Base-by-base conservation (phyloP, 2,329 filamentous ascomycete genomes). In the Botrytis medusae region DNA sequence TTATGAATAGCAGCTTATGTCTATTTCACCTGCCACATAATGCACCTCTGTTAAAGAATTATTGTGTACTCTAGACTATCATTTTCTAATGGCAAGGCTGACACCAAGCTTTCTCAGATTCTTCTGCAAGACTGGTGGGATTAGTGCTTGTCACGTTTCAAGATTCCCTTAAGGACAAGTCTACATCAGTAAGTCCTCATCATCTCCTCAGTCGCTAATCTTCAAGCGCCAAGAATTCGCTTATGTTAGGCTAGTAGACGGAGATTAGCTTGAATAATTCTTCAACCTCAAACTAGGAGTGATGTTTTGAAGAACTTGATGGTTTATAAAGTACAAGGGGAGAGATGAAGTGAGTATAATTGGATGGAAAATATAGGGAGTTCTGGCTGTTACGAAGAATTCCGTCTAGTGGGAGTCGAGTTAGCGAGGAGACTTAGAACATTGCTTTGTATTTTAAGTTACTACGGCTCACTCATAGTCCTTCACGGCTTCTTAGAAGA, bases 361-460 rank as follows among this genome's bases (percentile, higher is more conserved):
- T 14, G 9, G 4, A 5, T 59, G 16, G 8, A 18, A 59, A 16
- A 29, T 0, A 1, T 1, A 1, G 20, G 5, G 18, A 16, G 29
- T 0, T 59, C 7, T 10, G 54, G 18, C 3, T 9, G 54, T 16
- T 29, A 20, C 2, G n/a, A 20, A 18, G 16, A 12, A 12, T 16
- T 7, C 16, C 8, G 16, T 32, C 8, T 20, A 59, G 25, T 32
- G n/a, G 14, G 2, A 9, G 32, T 18, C 4, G 29, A 57, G 7
- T 7, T 60, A 34, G 57, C 2, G 4, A 14, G 57, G 9, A 37
- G 29, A 37, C 0, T 60, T n/a, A 9, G 25, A 22, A 5, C 9
- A 7, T 9, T 10, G 22, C 22, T n/a, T 54, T n/a, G 48, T 6
- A 54, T 9, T 9, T 22, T 54, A 37, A 4, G 20, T 22, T 32